Evolutionary conservation across 257 asterid genomes (phyloP).

Genomic region (Petunia axillaris): DNA sequence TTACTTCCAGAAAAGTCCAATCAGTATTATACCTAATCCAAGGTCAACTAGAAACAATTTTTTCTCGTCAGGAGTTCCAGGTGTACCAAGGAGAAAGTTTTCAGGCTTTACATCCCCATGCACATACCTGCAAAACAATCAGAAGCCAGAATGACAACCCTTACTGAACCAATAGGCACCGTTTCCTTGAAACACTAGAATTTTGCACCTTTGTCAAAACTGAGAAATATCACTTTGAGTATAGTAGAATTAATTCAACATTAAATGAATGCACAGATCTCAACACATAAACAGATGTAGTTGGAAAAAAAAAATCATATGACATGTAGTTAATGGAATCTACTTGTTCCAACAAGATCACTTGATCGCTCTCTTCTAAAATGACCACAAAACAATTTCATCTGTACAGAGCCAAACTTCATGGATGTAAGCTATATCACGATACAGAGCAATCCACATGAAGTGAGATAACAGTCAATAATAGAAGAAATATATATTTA

Average conservation of each 20-base stretch:
- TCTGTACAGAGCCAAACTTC: not conserved
- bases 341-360: not conserved
- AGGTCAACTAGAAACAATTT: slow-evolving; percentile 85
- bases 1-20: not conserved
- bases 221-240: not conserved
- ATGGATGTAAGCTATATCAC: not conserved
- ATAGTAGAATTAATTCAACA: slow-evolving; percentile 6
- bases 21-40: slow-evolving; percentile 62
- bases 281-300: slow-evolving; percentile 17
- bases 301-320: not conserved
- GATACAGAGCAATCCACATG: not conserved
- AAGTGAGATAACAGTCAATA: slow-evolving; percentile 14
- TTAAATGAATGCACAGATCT: not conserved
- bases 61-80: slow-evolving; percentile 78
- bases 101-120: slow-evolving; percentile 98
- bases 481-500: slow-evolving; percentile 34
- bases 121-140: slow-evolving; percentile 60
- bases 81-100: slow-evolving; percentile 86
- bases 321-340: not conserved
- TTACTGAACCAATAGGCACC: not conserved
- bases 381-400: not conserved
- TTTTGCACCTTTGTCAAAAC: not conserved
- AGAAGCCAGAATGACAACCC: not conserved
- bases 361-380: slow-evolving; percentile 9
- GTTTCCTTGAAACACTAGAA: not conserved